Base-by-base conservation (phyloP, 345 rosid species). In the Triadica sebifera region DNA sequence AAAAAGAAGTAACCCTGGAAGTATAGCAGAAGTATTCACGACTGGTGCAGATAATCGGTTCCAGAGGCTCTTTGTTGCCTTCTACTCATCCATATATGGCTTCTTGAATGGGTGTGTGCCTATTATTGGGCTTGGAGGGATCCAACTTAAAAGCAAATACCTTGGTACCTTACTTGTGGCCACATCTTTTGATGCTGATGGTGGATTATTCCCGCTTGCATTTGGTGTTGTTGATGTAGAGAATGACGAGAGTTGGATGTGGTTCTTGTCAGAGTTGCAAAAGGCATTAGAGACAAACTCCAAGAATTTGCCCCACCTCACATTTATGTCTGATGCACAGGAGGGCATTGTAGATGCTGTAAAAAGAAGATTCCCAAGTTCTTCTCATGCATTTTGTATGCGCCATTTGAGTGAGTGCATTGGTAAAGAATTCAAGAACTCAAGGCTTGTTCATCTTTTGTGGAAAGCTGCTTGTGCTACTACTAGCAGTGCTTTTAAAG, bases 401-500 rank as follows among this genome's bases (percentile, higher is more conserved):
- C 81, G 62, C 25, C 64, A 85, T 69, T 67, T 86, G 74, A 83
- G 81, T 81, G 88, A 84, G 78, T 83, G 75, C 68, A 63, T 86
- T 63, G 79, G 87, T 55, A 82, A 79, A 71, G 86, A 82, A 74
- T 85, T 86, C 81, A 88, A 81, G 75, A 86, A 88, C 82, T 74
- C 88, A 6, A 80, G 87, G 73, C 83, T 88, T 24, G 77, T 74
- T 22, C 76, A 84, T 76, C 84, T 88, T 78, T 79, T 86, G 49
- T 86, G 87, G 84, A 86, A 85, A 82, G 92, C 90, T 65, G 92
- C 87, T 29, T 80, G 75, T 76, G 86, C 87, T 41, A 79, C 86
- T 22, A 83, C 86, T 24, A 58, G 59, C n/a, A 55, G 68, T 72
- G 81, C 60, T 75, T 88, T 86, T 71, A 81, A 81, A 73, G 85